A percentile compares a stretch with the other conserved stretches of the same genome.
Evolutionary conservation across 2,329 filamentous ascomycete genomes (phyloP).

Genomic region (Xylariales sp.): DNA sequence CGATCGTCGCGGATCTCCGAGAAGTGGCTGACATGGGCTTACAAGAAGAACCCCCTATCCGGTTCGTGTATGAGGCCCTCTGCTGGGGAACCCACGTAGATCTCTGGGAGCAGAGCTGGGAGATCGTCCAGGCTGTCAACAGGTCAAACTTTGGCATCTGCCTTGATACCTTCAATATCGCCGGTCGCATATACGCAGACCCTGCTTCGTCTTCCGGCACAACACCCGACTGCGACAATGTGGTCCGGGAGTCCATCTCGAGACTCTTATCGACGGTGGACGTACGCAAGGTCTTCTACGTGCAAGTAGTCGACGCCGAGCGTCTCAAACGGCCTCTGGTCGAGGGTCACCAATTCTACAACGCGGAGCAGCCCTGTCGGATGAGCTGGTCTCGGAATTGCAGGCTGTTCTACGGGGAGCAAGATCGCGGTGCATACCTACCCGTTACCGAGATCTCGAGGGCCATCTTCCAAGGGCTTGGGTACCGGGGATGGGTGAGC

Average conservation of each 20-base stretch:
- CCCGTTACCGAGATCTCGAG: slow-evolving; percentile 58
- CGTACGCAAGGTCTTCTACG: slow-evolving; percentile 63
- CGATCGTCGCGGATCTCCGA: slow-evolving; percentile 58
- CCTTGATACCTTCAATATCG: slow-evolving; percentile 75
- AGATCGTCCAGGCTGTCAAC: slow-evolving; percentile 60
- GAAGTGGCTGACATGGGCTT: slow-evolving; percentile 65
- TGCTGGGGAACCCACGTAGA: slow-evolving; percentile 67
- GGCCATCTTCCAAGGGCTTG: slow-evolving; percentile 58
- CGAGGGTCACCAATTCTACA: slow-evolving; percentile 53
- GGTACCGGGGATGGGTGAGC: slow-evolving; percentile 66
- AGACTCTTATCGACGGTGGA: slow-evolving; percentile 53
- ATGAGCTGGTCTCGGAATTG: slow-evolving; percentile 82
- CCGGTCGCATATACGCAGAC: slow-evolving; percentile 66
- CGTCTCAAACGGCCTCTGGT: slow-evolving; percentile 52
- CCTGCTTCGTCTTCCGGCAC: slow-evolving; percentile 50
- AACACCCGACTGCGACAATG: slow-evolving; percentile 48
- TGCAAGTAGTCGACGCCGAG: slow-evolving; percentile 74
- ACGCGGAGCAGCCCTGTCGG: slow-evolving; percentile 50
- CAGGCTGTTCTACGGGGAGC: slow-evolving; percentile 64
- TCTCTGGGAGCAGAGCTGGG: slow-evolving; percentile 69
- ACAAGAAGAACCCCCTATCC: slow-evolving; percentile 48
- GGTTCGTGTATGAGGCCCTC: slow-evolving; percentile 70
- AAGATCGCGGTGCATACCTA: slow-evolving; percentile 59
- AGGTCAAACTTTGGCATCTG: slow-evolving; percentile 71
- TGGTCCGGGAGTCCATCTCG: slow-evolving; percentile 49